Conservation (phyloP, 257 asterid species). For the Solanum bukasovii region DNA sequence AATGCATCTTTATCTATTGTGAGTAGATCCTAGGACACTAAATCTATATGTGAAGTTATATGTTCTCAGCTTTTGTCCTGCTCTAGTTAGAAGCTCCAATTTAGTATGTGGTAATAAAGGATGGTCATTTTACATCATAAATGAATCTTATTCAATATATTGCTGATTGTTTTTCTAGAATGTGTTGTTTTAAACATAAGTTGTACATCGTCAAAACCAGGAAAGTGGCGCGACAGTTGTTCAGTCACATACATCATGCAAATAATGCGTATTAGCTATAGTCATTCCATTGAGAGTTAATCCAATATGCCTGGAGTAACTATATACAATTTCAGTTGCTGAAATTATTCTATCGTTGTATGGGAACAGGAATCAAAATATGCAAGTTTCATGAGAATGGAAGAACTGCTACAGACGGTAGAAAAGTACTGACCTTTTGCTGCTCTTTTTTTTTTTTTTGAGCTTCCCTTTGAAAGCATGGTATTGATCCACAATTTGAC, state of each 20-base stretch:
- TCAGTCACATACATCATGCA: neutral
- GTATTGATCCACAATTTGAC: neutral
- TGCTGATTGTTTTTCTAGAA: neutral
- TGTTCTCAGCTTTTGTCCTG: neutral
- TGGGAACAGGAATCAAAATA: slow-evolving; percentile 23
- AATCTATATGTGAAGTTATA: neutral
- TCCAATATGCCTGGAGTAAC: neutral
- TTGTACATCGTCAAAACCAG: neutral
- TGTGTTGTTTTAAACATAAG: neutral
- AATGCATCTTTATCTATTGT: neutral
- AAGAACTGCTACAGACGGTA: slow-evolving; percentile 32
- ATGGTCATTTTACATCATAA: neutral
- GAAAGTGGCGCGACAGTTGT: neutral
- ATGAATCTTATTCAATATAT: neutral
- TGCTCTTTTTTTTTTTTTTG: neutral
- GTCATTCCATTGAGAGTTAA: neutral
- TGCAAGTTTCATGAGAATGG: slow-evolving; percentile 15
- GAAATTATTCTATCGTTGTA: neutral
- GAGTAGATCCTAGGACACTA: neutral
- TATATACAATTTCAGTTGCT: neutral
- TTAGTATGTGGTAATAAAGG: neutral
- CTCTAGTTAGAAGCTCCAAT: neutral
- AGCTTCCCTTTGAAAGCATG: neutral
- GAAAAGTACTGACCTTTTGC: slow-evolving; percentile 29
- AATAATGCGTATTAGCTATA: neutral